These are phyloP conservation scores for Vigna angularis DNA, from an alignment of 306 rosid genomes.

Conservation along the genomic window DNA sequence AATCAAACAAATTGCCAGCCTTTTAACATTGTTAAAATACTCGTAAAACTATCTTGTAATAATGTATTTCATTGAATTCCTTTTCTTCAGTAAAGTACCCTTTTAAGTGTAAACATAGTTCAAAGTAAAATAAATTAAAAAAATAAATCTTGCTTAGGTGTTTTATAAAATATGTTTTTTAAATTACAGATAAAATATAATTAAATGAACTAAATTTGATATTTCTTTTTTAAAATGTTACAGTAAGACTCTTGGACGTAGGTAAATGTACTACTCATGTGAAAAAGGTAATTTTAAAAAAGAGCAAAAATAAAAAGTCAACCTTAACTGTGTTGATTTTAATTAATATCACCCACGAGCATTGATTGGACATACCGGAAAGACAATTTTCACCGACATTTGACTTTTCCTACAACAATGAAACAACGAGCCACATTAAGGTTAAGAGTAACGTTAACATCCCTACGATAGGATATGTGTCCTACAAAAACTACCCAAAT, in stretches of 20 bases:
- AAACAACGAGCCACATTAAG: not conserved
- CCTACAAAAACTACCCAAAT: slow-evolving; percentile 18
- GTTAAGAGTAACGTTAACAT: not conserved
- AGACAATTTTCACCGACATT: slow-evolving; percentile 36
- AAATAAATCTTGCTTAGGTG: not conserved
- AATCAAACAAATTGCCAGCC: no score
- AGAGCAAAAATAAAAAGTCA: slow-evolving; percentile 35
- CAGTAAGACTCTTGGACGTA: not conserved
- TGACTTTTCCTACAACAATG: slow-evolving; percentile 43
- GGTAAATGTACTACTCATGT: no score
- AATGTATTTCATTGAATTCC: no score
- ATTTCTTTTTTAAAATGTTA: not conserved
- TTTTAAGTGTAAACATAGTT: no score
- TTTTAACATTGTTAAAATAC: no score
- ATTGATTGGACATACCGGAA: not conserved
- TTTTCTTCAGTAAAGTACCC: no score
- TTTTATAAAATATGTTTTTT: not conserved
- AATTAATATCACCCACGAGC: slow-evolving; percentile 1
- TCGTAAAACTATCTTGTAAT: no score
- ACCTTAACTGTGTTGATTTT: not conserved
- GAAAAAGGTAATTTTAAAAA: not conserved
- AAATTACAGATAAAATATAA: not conserved
- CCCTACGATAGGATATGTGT: slow-evolving; percentile 15
- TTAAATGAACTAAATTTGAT: not conserved
- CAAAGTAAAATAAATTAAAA: not conserved